Conservation (phyloP, 2,329 filamentous ascomycete genomes). For the Penicillium decumbens region DNA sequence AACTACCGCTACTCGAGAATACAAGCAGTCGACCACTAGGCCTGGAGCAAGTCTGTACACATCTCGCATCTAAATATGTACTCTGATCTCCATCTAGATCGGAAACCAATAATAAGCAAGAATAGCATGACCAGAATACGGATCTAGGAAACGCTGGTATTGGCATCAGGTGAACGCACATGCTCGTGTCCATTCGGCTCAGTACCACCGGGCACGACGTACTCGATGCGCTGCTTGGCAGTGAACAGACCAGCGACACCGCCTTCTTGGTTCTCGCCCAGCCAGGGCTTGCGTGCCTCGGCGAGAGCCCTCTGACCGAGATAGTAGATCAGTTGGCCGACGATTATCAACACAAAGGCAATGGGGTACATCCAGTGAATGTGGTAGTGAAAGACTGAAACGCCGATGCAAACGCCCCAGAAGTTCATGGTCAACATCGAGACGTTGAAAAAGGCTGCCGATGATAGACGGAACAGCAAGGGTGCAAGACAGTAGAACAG, state of each 20-base stretch:
- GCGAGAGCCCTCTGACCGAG: constrained; percentile 74
- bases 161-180: constrained; percentile 5
- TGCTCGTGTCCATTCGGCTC: constrained; percentile 13
- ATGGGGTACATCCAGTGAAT: constrained; percentile 93
- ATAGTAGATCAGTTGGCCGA: constrained; percentile 84
- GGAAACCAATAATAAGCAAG: not conserved
- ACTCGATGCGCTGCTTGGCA: constrained; percentile 67
- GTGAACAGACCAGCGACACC: constrained; percentile 79
- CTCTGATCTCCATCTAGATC: not conserved
- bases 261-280: constrained; percentile 77
- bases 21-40: not conserved
- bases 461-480: constrained; percentile 80
- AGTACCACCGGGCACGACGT: constrained; percentile 10
- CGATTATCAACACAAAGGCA: constrained; percentile 86
- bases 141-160: constrained; percentile 13
- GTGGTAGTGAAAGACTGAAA: constrained; percentile 72
- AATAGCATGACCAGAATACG: not conserved
- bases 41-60: not conserved
- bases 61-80: not conserved
- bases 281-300: constrained; percentile 91
- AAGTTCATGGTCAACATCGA: constrained; percentile 91
- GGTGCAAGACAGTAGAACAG: constrained; percentile 88
- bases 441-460: constrained; percentile 94
- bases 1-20: not conserved
- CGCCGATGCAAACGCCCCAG: constrained; percentile 91